Percentiles rank a stretch among this genome's conserved stretches.
Evolutionary conservation across 148 eudicot species (phyloP).

Genomic region (Rhododendron mucronatum): DNA sequence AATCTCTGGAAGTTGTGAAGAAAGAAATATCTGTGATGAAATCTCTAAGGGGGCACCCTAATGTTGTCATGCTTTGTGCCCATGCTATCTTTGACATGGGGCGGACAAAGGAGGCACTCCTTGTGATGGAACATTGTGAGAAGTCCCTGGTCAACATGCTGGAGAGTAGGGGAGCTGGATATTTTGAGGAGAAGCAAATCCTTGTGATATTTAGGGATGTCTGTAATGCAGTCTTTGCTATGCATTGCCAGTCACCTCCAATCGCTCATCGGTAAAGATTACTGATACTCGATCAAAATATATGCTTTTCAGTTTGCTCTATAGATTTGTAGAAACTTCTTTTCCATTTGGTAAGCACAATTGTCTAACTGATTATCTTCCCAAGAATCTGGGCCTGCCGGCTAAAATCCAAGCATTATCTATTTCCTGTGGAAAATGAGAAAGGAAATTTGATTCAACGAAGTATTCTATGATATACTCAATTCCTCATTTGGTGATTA

Average conservation of each 20-base stretch:
- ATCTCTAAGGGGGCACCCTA: slow-evolving; percentile 89
- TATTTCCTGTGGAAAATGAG: neutral
- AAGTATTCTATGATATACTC: neutral
- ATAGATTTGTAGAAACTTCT: slow-evolving; percentile 2
- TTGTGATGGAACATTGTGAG: slow-evolving; percentile 93
- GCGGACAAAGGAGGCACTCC: slow-evolving; percentile 84
- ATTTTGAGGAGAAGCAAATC: slow-evolving; percentile 83
- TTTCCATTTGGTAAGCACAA: neutral
- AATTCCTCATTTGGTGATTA: neutral
- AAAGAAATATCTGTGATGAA: slow-evolving; percentile 91
- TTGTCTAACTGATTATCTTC: neutral
- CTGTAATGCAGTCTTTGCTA: slow-evolving; percentile 95
- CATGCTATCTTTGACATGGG: slow-evolving; percentile 85
- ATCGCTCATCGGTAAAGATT: slow-evolving; percentile 85
- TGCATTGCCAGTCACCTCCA: slow-evolving; percentile 97
- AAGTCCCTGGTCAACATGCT: slow-evolving; percentile 82
- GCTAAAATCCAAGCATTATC: neutral
- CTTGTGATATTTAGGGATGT: slow-evolving; percentile 77
- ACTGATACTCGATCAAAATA: neutral
- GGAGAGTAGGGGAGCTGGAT: slow-evolving; percentile 86
- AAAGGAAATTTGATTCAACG: neutral
- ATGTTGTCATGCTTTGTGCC: slow-evolving; percentile 65
- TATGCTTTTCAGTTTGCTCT: neutral
- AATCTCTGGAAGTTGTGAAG: slow-evolving; percentile 72
- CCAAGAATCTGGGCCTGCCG: neutral